Base-by-base conservation (phyloP, 495 filamentous ascomycete genomes). In the Acidomyces sp. region DNA sequence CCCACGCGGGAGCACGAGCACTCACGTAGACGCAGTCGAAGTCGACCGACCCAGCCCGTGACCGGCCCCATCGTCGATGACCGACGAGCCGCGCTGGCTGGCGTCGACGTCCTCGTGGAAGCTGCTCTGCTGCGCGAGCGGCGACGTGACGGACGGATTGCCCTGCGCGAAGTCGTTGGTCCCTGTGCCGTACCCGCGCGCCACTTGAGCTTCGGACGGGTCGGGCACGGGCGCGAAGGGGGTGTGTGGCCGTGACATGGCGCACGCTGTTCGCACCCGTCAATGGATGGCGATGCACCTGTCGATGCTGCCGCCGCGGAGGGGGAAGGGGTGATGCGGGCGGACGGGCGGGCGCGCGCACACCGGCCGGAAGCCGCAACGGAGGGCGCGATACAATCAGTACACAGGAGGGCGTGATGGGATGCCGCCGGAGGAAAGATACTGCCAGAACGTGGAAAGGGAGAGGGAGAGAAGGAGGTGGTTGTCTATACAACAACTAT, bases 71-170 rank as follows among this genome's bases (percentile, higher is more conserved):
- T 72, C 78, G 16, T 69, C 41, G n/a, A 76, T 60, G 20, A 64
- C 49, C 7, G 77, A 80, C 39, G 63, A 65, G 25, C 74, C 78
- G 37, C 76, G 74, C 45, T 73, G 74, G 51, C 74, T 78, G 22
- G 68, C 65, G 59, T 83, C 79, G 62, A 78, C 77, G 49, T 85
- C 78, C 56, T 85, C 80, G 43, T 69, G 77, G 44, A 84, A 84
- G 28, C 66, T 60, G 28, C 67, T 55, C 28, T 67, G 64, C 37
- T 70, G 66, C 24, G 64, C 49, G 24, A 69, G 49, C 15, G 65
- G 61, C 0, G 69, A 62, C 69, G 63, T 10, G 34, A 31, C 16
- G 58, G 60, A 37, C 2, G 43, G 37, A 23, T 62, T 58, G 27
- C 59, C 63, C 21, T 62, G 61, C 16, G 62, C 61, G 49, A 66